Evolutionary conservation across 202 grass and related monocot species (phyloP), one percentile per base, ranked within the genome.

Genomic region (Eragrostis tef): DNA sequence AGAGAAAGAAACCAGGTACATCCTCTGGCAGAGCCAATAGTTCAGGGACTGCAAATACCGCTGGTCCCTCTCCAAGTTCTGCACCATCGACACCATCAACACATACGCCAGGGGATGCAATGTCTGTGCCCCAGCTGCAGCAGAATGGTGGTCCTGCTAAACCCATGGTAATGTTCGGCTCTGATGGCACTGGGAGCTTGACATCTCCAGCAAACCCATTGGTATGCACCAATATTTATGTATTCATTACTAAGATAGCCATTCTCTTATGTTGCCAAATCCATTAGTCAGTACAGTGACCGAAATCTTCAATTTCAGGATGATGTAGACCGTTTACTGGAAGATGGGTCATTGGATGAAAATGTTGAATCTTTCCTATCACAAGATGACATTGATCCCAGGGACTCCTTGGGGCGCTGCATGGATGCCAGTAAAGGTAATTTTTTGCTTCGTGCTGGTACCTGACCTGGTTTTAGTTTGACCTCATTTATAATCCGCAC

Each of bases 351-450:
- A 47, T 89, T 99, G 74, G 96, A 99, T 84, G 97, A 99, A 74
- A 99, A 99, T 70, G 97, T 99, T 41, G 97, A 99, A 85, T 99
- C 97, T 68, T 99, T 99, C 90, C 79, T 99, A 91, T 96, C 97
- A 60, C 97, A 93, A 73, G 93, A 99, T 92, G 93, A 99, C 52
- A 87, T 90, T 49, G 97, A 99, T 88, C 91, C 93, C 53, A 99
- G 97, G 79, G 97, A 99, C 58, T 67, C 71, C 22, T 58, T 93
- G 85, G 97, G 93, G 26, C 91, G 91, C 57, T 81, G 80, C 68
- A 93, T 96, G 93, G 93, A 96, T 93, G 90, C 90, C 13, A 77
- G 89, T 67, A 99, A 99, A 92, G 97, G 97, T 98, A 79, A 46
- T 70, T 77, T 63, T 12, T n/a, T n/a, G n/a, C n/a, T n/a, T n/a